Conservation (phyloP, 306 rosid genomes). For the Lathyrus sativus region DNA sequence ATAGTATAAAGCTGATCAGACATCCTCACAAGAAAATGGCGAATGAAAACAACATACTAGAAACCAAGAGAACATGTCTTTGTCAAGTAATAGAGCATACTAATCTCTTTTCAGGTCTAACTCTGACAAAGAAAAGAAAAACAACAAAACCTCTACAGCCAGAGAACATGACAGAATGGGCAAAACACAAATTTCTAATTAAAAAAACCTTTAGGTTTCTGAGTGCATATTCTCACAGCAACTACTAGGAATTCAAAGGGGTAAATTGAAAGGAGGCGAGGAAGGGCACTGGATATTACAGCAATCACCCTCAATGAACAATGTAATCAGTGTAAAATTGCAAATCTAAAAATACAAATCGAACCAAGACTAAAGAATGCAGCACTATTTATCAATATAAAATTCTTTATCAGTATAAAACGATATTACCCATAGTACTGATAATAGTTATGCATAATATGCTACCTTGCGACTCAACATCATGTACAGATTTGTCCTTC, state of each 20-base stretch:
- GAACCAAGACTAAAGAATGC: neutral
- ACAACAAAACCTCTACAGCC: neutral
- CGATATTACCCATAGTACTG: neutral
- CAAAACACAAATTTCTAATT: neutral
- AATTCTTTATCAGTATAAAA: neutral
- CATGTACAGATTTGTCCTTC: constrained; percentile 61
- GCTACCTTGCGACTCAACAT: constrained; percentile 62
- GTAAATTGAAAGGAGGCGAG: neutral
- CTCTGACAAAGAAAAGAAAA: neutral
- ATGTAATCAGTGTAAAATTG: neutral
- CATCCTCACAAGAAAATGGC: constrained; percentile 2
- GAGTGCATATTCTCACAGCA: neutral
- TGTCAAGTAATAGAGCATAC: neutral
- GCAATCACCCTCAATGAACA: constrained; percentile 7
- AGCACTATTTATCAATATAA: neutral
- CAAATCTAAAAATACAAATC: constrained; percentile 14
- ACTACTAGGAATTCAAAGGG: neutral
- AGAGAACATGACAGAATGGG: neutral
- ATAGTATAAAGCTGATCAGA: neutral
- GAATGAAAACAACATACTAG: neutral
- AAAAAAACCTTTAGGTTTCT: neutral
- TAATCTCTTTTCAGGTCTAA: constrained; percentile 6
- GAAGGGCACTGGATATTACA: neutral
- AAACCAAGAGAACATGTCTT: neutral
- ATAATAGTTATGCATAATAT: constrained; percentile 24